Evolutionary conservation across 2,329 filamentous ascomycete genomes (phyloP).

Genomic region (Cercospora nicotianae): DNA sequence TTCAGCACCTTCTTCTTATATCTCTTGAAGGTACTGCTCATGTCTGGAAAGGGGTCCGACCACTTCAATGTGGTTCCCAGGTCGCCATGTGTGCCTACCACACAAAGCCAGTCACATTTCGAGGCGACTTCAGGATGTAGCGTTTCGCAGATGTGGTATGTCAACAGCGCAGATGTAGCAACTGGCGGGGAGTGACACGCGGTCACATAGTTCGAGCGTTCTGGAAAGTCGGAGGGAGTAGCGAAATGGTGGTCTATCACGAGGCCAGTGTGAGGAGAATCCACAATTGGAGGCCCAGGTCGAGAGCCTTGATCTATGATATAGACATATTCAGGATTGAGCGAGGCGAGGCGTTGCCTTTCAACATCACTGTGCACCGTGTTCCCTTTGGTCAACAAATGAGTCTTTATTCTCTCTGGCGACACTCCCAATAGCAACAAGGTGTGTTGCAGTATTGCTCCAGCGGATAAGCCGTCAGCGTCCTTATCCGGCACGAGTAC

Average conservation of each 20-base stretch:
- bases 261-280: constrained; percentile 52
- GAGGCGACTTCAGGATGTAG: constrained; percentile 54
- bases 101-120: constrained; percentile 61
- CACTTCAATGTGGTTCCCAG: constrained; percentile 65
- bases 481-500: constrained; percentile 69
- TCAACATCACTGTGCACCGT: constrained; percentile 59
- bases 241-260: constrained; percentile 66
- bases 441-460: constrained; percentile 62
- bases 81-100: constrained; percentile 63
- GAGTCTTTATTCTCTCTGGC: constrained; percentile 54
- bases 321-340: constrained; percentile 59
- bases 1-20: constrained; percentile 64
- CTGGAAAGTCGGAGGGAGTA: constrained; percentile 59
- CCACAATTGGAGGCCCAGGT: constrained; percentile 55
- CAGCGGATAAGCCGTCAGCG: constrained; percentile 65
- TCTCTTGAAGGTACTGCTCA: constrained; percentile 58
- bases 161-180: constrained; percentile 63
- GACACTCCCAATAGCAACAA: constrained; percentile 60
- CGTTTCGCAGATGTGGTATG: constrained; percentile 61
- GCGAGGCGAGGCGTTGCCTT: constrained; percentile 52
- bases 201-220: constrained; percentile 57
- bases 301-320: constrained; percentile 66
- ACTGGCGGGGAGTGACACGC: constrained; percentile 66
- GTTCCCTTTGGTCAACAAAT: constrained; percentile 61
- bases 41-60: constrained; percentile 66